Conservation (phyloP, 768 basidiomycete species). For the Amyloporia xantha region DNA sequence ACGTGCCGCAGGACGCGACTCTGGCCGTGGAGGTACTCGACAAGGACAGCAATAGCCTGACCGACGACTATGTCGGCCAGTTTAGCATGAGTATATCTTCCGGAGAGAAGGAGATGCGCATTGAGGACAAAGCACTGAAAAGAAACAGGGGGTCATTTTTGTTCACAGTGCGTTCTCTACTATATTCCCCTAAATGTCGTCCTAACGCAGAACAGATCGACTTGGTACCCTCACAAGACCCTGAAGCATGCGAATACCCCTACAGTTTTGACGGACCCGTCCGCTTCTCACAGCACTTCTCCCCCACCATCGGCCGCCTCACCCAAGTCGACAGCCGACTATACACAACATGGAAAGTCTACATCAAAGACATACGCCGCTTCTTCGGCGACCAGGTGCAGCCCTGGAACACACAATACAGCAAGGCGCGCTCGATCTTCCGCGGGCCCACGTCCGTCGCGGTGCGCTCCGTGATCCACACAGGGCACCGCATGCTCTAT, state of each 20-base stretch:
- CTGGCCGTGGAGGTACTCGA: conserved; percentile 59
- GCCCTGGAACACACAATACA: conserved; percentile 61
- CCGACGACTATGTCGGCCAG: conserved; percentile 61
- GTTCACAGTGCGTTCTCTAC: conserved; percentile 45
- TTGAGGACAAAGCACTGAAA: conserved; percentile 46
- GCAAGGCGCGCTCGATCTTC: conserved; percentile 69
- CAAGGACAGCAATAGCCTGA: conserved; percentile 52
- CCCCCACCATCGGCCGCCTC: conserved; percentile 59
- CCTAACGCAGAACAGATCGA: conserved; percentile 41
- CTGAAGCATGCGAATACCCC: conserved; percentile 34
- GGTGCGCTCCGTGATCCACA: conserved; percentile 62
- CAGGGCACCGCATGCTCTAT: conserved; percentile 69
- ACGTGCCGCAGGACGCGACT: conserved; percentile 58
- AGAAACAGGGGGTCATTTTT: conserved; percentile 56
- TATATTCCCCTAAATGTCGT: neutral
- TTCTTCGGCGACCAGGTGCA: conserved; percentile 58
- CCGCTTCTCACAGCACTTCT: conserved; percentile 64
- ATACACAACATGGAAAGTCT: conserved; percentile 77
- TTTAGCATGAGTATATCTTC: conserved; percentile 46
- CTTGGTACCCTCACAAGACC: conserved; percentile 36
- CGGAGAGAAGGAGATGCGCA: conserved; percentile 60
- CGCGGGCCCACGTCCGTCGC: conserved; percentile 54
- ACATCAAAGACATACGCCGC: conserved; percentile 49
- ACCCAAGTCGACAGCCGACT: conserved; percentile 58
- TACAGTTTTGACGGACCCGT: conserved; percentile 73